These are phyloP conservation scores for Boletus huronensis DNA, from an alignment of 768 basidiomycete species.

Conservation along the genomic window DNA sequence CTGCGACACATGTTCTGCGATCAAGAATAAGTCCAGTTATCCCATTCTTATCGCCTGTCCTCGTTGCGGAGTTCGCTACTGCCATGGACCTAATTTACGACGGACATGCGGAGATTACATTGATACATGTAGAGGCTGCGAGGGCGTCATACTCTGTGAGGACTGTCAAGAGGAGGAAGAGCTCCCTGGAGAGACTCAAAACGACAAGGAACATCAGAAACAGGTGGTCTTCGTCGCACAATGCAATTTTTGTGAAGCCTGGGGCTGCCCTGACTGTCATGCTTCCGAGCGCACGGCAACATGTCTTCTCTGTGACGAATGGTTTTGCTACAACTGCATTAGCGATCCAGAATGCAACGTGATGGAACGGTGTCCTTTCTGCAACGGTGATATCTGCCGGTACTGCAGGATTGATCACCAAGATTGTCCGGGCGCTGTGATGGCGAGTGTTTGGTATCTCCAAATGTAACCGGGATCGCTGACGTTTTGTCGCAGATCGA, in stretches of 20 bases:
- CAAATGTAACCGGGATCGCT: neutral
- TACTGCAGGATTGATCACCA: neutral
- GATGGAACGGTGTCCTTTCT: neutral
- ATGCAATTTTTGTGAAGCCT: conserved; percentile 3
- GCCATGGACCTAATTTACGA: too few relatives aligned
- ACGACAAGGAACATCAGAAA: neutral
- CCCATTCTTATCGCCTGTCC: conserved; percentile 12
- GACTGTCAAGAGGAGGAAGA: conserved; percentile 14
- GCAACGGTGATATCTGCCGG: neutral
- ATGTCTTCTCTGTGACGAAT: neutral
- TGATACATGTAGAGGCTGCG: conserved; percentile 8
- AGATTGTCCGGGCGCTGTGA: neutral
- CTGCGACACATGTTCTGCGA: conserved; percentile 2
- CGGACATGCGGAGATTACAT: neutral
- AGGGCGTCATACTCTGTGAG: neutral
- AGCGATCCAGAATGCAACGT: neutral
- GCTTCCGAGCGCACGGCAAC: neutral
- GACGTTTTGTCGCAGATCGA: neutral
- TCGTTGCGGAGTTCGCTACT: conserved; percentile 11
- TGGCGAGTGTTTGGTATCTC: neutral
- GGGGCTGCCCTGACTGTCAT: conserved; percentile 10
- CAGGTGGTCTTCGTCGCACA: neutral
- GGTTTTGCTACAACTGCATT: conserved; percentile 6
- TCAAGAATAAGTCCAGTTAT: neutral
- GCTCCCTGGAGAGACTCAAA: neutral